A percentile compares a stretch with the other conserved stretches of the same genome.
Evolutionary conservation across 2,329 filamentous ascomycete genomes (phyloP).

Genomic region (Diaporthe citriasiana): DNA sequence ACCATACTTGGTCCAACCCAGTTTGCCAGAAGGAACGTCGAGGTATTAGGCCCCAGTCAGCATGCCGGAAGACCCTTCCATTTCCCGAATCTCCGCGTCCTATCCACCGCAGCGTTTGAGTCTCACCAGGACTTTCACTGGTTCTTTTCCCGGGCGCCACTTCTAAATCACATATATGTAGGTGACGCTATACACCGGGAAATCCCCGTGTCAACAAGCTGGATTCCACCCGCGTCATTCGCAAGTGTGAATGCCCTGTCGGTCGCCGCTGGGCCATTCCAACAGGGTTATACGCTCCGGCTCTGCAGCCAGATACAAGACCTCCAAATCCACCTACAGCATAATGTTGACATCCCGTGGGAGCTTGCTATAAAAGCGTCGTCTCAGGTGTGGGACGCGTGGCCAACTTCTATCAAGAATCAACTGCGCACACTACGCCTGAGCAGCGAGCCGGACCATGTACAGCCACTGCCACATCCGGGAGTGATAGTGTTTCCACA

Average conservation of each 20-base stretch:
- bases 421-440: background rate
- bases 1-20: background rate
- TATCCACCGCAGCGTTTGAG: background rate
- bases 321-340: background rate
- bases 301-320: background rate
- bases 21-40: background rate
- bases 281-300: background rate
- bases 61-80: background rate
- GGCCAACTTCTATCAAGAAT: background rate
- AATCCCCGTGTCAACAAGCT: background rate
- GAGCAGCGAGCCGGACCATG: background rate
- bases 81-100: background rate
- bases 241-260: background rate
- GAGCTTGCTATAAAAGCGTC: background rate
- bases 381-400: background rate
- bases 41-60: background rate
- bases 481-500: background rate
- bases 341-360: background rate
- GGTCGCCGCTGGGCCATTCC: accelerated
- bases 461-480: too few relatives aligned
- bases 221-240: background rate
- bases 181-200: too few relatives aligned
- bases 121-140: too few relatives aligned
- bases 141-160: background rate
- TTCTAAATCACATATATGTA: background rate